A percentile compares a stretch with the other conserved stretches of the same genome.
Evolutionary conservation across 2,329 filamentous ascomycete species (phyloP).

Genomic region (Microdochium trichocladiopsis): DNA sequence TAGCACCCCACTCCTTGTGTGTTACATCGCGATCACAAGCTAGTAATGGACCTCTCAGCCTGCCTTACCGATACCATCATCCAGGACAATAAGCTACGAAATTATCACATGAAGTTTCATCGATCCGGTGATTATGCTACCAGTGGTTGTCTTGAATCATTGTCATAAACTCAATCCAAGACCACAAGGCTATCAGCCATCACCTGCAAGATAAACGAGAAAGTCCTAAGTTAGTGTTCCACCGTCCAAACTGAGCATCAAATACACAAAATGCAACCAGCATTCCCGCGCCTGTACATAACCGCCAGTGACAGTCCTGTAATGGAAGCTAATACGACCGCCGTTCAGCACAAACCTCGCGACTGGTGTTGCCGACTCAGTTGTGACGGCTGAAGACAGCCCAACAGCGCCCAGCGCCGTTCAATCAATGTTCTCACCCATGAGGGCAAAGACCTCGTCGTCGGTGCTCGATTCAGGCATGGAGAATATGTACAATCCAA

Average conservation of each 20-base stretch:
- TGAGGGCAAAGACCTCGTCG: background rate
- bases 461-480: background rate
- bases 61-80: too few species aligned
- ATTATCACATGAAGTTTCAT: too few species aligned
- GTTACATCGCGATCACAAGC: too few species aligned
- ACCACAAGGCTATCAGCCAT: background rate
- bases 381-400: background rate
- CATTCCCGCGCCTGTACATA: background rate
- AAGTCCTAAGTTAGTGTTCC: background rate
- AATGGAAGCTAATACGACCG: background rate
- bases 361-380: background rate
- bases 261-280: background rate
- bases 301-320: background rate
- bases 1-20: too few species aligned
- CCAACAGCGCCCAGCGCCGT: background rate
- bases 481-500: background rate
- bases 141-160: background rate
- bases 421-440: background rate
- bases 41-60: too few species aligned
- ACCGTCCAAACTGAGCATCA: background rate
- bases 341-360: background rate
- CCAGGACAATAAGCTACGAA: too few species aligned
- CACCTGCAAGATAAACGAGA: background rate
- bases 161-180: background rate
- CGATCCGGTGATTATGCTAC: background rate